phyloP scores from a whole-genome alignment of 2,329 filamentous ascomycete genomes.

The Orbilia ellipsospora region DNA sequence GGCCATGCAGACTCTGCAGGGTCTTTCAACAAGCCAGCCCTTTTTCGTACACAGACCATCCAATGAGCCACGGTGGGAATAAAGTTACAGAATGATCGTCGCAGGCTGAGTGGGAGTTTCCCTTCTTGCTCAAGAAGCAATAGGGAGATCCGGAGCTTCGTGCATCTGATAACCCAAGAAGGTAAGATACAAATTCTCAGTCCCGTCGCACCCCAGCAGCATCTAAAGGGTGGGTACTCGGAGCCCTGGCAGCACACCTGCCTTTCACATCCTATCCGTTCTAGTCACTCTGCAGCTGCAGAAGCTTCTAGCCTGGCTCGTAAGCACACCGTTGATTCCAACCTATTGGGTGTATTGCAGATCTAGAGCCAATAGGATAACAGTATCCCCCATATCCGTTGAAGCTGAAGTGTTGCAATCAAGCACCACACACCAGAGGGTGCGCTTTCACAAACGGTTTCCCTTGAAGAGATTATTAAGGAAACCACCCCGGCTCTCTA shows the following conservation, averaged over 20 bases:
- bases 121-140: constrained; percentile 17
- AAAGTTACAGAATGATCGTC: constrained; percentile 46
- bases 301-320: constrained; percentile 35
- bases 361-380: constrained; percentile 35
- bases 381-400: constrained; percentile 20
- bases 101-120: constrained; percentile 14
- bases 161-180: constrained; percentile 8
- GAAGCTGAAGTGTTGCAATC: constrained; percentile 46
- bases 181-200: constrained; percentile 1
- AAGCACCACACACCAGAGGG: constrained; percentile 14
- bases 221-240: constrained; percentile 24
- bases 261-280: constrained; percentile 23
- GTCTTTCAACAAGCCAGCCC: constrained; percentile 24
- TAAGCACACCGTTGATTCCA: constrained; percentile 7
- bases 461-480: constrained; percentile 1
- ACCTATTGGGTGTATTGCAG: background rate
- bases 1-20: constrained; percentile 30
- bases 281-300: constrained; percentile 48
- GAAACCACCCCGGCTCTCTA: constrained; percentile 10
- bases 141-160: constrained; percentile 17
- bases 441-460: constrained; percentile 7
- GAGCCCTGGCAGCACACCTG: constrained; percentile 16
- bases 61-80: constrained; percentile 14
- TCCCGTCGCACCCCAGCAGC: constrained; percentile 26
- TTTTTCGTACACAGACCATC: constrained; percentile 13